Conservation (phyloP, 768 basidiomycete genomes). For the Termitomyces sp. region DNA sequence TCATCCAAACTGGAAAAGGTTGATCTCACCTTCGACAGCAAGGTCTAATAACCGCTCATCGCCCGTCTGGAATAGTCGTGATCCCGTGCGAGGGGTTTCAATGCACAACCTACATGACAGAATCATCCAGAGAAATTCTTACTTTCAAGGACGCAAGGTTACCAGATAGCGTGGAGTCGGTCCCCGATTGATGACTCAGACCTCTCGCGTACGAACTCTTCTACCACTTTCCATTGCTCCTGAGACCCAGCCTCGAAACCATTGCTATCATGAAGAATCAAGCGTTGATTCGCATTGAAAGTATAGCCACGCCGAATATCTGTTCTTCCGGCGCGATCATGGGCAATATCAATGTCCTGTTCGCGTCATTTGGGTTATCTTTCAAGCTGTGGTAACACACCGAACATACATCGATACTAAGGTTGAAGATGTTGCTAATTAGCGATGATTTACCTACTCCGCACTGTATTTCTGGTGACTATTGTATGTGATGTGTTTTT, state of each 20-base stretch:
- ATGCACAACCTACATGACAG: neutral
- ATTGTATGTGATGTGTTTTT: neutral
- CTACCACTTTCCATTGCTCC: constrained; percentile 16
- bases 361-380: neutral
- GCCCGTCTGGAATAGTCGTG: neutral
- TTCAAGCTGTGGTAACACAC: neutral
- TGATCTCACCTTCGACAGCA: constrained; percentile 11
- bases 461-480: constrained; percentile 9
- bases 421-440: constrained; percentile 19
- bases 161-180: constrained; percentile 1
- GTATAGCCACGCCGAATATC: constrained; percentile 19
- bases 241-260: constrained; percentile 25
- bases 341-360: constrained; percentile 14
- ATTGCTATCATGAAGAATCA: constrained; percentile 24
- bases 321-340: constrained; percentile 16
- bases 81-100: neutral
- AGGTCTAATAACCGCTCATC: neutral
- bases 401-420: constrained; percentile 7
- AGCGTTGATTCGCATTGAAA: constrained; percentile 16
- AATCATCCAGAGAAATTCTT: neutral
- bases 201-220: constrained; percentile 16
- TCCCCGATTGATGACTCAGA: neutral
- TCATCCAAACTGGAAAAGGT: neutral
- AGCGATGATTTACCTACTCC: constrained; percentile 27
- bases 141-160: neutral